Conservation (phyloP, 1,139 yeast species). For the Arxiozyma bovina region DNA sequence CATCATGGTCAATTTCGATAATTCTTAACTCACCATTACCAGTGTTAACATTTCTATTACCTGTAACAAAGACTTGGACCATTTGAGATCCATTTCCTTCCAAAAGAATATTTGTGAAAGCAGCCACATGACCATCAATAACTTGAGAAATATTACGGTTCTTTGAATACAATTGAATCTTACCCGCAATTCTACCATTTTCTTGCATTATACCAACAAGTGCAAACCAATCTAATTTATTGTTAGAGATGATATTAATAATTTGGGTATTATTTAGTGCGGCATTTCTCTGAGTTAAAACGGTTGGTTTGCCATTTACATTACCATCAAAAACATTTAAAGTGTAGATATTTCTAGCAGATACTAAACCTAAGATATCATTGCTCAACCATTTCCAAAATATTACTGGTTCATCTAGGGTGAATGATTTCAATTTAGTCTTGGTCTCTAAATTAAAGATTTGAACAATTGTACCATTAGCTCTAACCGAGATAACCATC, state of each 20-base stretch:
- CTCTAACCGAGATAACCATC: constrained; percentile 84
- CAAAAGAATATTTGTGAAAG: constrained; percentile 67
- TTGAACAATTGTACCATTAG: constrained; percentile 92
- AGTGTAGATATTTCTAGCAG: constrained; percentile 62
- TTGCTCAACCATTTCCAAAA: constrained; percentile 92
- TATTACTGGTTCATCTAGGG: constrained; percentile 79
- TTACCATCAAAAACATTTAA: constrained; percentile 84
- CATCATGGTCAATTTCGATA: constrained; percentile 92
- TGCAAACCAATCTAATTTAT: constrained; percentile 85
- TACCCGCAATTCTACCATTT: constrained; percentile 92
- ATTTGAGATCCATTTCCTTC: constrained; percentile 58
- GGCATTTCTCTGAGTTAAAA: constrained; percentile 77
- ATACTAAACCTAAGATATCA: constrained; percentile 71
- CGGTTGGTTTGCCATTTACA: constrained; percentile 63
- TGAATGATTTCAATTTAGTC: constrained; percentile 82
- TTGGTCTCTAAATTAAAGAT: constrained; percentile 83
- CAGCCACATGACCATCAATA: constrained; percentile 95
- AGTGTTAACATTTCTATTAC: constrained; percentile 68
- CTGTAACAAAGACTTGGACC: constrained; percentile 81
- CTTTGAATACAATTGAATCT: constrained; percentile 83
- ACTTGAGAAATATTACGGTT: constrained; percentile 91
- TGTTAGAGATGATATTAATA: constrained; percentile 81
- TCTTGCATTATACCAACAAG: constrained; percentile 92
- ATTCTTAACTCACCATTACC: constrained; percentile 86
- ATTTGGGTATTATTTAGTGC: constrained; percentile 76